Percentiles rank a stretch among this genome's conserved stretches.
These are phyloP conservation scores for Leishmania guyanensis DNA, from an alignment of 208 protist species.

Conservation along the genomic window DNA sequence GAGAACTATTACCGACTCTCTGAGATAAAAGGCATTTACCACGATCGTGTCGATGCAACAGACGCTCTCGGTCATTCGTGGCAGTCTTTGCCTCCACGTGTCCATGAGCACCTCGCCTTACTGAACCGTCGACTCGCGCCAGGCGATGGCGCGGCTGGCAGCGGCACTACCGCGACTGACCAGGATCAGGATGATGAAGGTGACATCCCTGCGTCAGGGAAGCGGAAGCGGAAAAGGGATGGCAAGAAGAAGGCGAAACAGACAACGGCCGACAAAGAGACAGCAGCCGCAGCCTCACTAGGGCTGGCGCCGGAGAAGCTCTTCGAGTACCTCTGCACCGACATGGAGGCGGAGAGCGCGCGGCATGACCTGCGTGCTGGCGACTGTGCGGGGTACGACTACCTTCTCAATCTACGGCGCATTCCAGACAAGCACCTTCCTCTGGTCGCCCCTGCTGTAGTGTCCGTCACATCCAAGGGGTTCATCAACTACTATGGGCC, in stretches of 20 bases:
- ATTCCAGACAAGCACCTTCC: conserved; percentile 65
- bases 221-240: conserved; percentile 24
- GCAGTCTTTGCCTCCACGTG: conserved; percentile 33
- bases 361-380: conserved; percentile 60
- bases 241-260: conserved; percentile 20
- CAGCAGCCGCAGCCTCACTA: conserved; percentile 3
- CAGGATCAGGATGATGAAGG: conserved; percentile 6
- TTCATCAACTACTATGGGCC: conserved; percentile 92
- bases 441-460: conserved; percentile 66
- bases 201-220: conserved; percentile 3
- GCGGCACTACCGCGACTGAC: not conserved
- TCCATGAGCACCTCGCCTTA: conserved; percentile 49
- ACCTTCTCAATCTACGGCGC: conserved; percentile 66
- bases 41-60: conserved; percentile 66
- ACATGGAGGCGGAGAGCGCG: conserved; percentile 73
- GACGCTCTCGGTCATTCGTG: conserved; percentile 40
- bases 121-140: conserved; percentile 32
- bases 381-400: conserved; percentile 73
- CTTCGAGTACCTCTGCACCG: conserved; percentile 83
- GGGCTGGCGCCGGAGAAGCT: conserved; percentile 69
- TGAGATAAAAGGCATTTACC: conserved; percentile 63
- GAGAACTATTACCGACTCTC: conserved; percentile 76
- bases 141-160: conserved; percentile 17
- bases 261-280: conserved; percentile 9
- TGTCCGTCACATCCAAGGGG: conserved; percentile 64